These are phyloP conservation scores for Limnomonas spitsbergensis DNA, from an alignment of 139 green algal genomes.

Conservation along the genomic window DNA sequence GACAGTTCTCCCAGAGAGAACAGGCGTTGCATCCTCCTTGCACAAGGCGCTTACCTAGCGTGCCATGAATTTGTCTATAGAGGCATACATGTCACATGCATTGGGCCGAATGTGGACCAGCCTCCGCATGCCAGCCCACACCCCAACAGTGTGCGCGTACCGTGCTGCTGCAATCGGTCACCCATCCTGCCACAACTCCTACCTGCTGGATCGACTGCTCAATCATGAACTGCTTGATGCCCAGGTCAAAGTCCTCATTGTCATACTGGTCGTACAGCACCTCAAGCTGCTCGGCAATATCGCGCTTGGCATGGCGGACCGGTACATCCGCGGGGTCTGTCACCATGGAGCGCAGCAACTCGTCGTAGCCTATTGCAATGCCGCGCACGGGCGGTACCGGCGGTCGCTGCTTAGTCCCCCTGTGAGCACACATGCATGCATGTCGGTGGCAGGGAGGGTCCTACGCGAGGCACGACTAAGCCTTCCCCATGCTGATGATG, in stretches of 20 bases:
- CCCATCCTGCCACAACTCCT: no score
- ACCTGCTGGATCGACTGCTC: constrained; percentile 39
- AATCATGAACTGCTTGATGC: constrained; percentile 69
- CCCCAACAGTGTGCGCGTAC: no score
- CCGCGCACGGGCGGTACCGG: not conserved
- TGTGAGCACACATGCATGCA: not conserved
- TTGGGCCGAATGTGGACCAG: no score
- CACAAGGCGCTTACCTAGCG: no score
- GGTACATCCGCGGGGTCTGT: constrained; percentile 42
- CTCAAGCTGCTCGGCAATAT: constrained; percentile 35
- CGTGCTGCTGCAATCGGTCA: no score
- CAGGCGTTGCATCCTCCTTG: no score
- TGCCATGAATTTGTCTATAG: no score
- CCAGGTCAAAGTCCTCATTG: constrained; percentile 61
- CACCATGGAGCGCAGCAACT: constrained; percentile 41
- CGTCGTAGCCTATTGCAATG: constrained; percentile 47
- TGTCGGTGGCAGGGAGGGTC: not conserved
- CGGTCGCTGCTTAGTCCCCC: no score
- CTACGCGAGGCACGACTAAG: not conserved
- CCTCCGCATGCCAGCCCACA: no score
- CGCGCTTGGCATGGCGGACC: constrained; percentile 20
- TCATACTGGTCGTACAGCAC: constrained; percentile 59
- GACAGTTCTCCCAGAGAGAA: no score
- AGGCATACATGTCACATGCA: no score
- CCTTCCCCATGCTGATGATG: no score